Evolutionary conservation across 2,329 filamentous ascomycete species (phyloP).

Genomic region (Aureobasidium namibiae): DNA sequence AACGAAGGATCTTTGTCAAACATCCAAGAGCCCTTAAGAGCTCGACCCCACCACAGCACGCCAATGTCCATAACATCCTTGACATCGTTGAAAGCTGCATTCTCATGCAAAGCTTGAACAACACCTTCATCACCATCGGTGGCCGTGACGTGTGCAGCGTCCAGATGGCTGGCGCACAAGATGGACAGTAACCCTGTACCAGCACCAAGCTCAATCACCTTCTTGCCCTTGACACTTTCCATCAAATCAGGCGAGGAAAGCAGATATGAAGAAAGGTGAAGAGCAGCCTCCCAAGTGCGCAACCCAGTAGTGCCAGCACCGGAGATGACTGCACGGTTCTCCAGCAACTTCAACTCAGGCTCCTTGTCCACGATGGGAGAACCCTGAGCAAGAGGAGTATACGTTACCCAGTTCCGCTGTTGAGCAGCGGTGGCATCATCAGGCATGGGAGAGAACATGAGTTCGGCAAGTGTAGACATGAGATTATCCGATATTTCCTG

Average conservation of each 20-base stretch:
- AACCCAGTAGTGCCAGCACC: slow-evolving; percentile 66
- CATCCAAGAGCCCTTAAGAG: slow-evolving; percentile 51
- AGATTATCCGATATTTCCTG: slow-evolving; percentile 81
- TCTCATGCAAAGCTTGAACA: slow-evolving; percentile 58
- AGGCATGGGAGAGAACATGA: slow-evolving; percentile 57
- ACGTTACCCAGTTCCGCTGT: slow-evolving; percentile 68
- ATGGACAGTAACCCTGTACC: slow-evolving; percentile 71
- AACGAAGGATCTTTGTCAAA: slow-evolving; percentile 39
- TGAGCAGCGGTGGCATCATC: slow-evolving; percentile 59
- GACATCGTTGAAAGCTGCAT: slow-evolving; percentile 59
- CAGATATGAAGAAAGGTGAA: slow-evolving; percentile 65
- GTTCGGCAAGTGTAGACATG: slow-evolving; percentile 57
- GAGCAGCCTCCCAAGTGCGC: slow-evolving; percentile 72
- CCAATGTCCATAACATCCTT: slow-evolving; percentile 41
- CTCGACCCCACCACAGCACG: slow-evolving; percentile 58
- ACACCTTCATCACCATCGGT: slow-evolving; percentile 71
- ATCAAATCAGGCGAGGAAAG: slow-evolving; percentile 32
- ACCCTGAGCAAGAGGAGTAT: slow-evolving; percentile 36
- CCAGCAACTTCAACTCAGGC: slow-evolving; percentile 52
- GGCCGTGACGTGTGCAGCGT: slow-evolving; percentile 51
- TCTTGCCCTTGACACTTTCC: slow-evolving; percentile 43
- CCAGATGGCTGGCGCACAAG: slow-evolving; percentile 61
- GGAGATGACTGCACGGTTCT: slow-evolving; percentile 61
- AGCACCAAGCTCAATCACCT: slow-evolving; percentile 63
- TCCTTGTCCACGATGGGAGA: slow-evolving; percentile 18